Percentiles rank a stretch among this genome's conserved stretches.
Evolutionary conservation across 805 yeast species (phyloP).

Genomic region (Candida ascalaphidarum): DNA sequence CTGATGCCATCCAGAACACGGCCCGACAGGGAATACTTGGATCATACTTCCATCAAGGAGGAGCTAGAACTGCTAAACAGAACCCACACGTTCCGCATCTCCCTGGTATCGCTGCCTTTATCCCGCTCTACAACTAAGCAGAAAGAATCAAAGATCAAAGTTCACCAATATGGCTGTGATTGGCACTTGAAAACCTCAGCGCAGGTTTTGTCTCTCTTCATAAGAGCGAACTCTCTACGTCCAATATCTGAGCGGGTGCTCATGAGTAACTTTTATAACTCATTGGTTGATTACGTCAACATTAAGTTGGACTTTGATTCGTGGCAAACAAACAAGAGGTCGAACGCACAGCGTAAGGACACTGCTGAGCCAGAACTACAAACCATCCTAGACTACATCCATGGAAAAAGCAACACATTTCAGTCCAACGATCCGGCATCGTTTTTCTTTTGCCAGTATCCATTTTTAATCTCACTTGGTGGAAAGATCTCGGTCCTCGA

Average conservation of each 20-base stretch:
- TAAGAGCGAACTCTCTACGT: conserved; percentile 41
- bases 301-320: conserved; percentile 72
- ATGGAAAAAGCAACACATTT: conserved; percentile 25
- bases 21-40: conserved; percentile 4
- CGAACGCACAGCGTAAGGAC: neutral
- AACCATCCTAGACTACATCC: conserved; percentile 39
- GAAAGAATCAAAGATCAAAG: conserved; percentile 27
- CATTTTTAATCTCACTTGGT: conserved; percentile 75
- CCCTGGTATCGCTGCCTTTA: conserved; percentile 3
- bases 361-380: conserved; percentile 21
- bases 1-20: neutral
- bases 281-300: conserved; percentile 72
- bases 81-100: neutral
- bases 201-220: conserved; percentile 45
- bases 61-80: conserved; percentile 6
- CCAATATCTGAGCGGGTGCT: conserved; percentile 10
- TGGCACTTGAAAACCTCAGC: conserved; percentile 77
- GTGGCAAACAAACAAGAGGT: conserved; percentile 50
- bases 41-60: conserved; percentile 7
- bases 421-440: conserved; percentile 10
- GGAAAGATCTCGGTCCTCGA: conserved; percentile 75
- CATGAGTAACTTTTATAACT: conserved; percentile 58
- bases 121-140: conserved; percentile 4
- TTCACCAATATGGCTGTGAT: conserved; percentile 63
- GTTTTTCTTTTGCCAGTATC: conserved; percentile 73